Base-by-base conservation (phyloP, 148 eudicot genomes). In the Vaccinium myrtillus region DNA sequence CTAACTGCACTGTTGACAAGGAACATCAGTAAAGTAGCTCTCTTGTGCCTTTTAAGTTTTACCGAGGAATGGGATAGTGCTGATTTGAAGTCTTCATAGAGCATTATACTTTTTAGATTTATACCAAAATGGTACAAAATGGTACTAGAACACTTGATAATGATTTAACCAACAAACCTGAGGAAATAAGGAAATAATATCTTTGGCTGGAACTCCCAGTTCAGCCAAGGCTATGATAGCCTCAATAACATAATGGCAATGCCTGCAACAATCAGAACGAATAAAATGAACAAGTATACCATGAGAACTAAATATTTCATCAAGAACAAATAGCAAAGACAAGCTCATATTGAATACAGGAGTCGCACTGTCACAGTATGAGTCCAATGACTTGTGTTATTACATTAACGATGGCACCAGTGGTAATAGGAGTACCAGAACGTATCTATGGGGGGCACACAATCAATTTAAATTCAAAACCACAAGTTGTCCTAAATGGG, bases 151-250 rank as follows among this genome's bases (percentile, higher is more conserved):
- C 30, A 25, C 14, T 54, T 73, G 84, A 73, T 43, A 75, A 78
- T 56, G 84, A 69, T 83, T 84, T 18, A 55, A 88, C 80, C 46
- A 86, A 85, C 85, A 85, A 63, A 94, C 99, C 99, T 93, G 99
- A 87, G 98, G 97, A 90, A 95, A 88, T 91, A 93, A 87, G 55
- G 95, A 91, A 59, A 93, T 85, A 75, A 96, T 94, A 83, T 96
- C 99, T 89, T 94, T 96, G 19, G 95, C 92, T 63, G 92, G 85
- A 86, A 91, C 90, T 82, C 98, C 97, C 80, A 96, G 89, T 83
- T 96, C 98, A 85, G 99, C 97, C 90, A 96, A 91, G 50, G 99
- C 95, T 79, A 87, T 87, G 87, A 96, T 90, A 79, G 98, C 99
- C 90, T 96, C 99, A 84, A 96, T 85, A 59, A 92, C 85, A 82